These are phyloP conservation scores for Achaetomium macrosporum DNA, from an alignment of 2,329 filamentous ascomycete species.

Conservation along the genomic window DNA sequence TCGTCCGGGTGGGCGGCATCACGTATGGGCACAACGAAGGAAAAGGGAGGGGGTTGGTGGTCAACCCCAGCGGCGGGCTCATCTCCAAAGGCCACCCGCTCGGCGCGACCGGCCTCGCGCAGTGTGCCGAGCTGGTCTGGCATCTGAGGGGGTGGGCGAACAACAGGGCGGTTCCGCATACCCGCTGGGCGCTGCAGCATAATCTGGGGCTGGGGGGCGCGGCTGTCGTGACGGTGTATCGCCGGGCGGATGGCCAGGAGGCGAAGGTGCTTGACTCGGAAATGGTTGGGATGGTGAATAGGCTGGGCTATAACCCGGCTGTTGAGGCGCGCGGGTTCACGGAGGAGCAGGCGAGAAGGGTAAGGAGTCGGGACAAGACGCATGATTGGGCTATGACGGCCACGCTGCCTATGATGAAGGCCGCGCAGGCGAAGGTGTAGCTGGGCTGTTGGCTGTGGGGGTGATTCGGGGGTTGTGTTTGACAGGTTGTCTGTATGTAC, in stretches of 20 bases:
- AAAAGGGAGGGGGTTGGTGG: conserved; percentile 46
- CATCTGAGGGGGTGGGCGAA: conserved; percentile 94
- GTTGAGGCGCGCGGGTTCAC: conserved; percentile 87
- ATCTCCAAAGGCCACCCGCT: conserved; percentile 96
- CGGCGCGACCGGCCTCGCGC: conserved; percentile 88
- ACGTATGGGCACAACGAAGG: conserved; percentile 70
- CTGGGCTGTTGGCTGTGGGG: too few species aligned
- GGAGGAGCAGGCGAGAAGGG: conserved; percentile 61
- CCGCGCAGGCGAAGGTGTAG: conserved; percentile 51
- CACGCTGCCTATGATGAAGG: conserved; percentile 47
- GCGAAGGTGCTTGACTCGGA: conserved; percentile 55
- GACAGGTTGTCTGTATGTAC: neutral
- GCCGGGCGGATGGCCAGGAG: conserved; percentile 68
- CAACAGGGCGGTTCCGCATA: conserved; percentile 67
- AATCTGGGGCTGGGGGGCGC: conserved; percentile 90
- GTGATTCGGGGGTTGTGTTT: too few species aligned
- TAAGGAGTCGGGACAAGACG: conserved; percentile 60
- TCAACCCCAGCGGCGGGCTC: conserved; percentile 90
- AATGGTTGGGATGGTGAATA: conserved; percentile 59
- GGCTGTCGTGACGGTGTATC: conserved; percentile 84
- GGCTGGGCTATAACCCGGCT: conserved; percentile 86
- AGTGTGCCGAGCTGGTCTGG: conserved; percentile 94
- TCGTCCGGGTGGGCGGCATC: conserved; percentile 81
- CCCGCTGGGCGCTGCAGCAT: conserved; percentile 75
- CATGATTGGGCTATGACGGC: conserved; percentile 77